A percentile compares a stretch with the other conserved stretches of the same genome.
Evolutionary conservation across 257 asterid genomes (phyloP).

Genomic region (Nyctanthes arbortristis): DNA sequence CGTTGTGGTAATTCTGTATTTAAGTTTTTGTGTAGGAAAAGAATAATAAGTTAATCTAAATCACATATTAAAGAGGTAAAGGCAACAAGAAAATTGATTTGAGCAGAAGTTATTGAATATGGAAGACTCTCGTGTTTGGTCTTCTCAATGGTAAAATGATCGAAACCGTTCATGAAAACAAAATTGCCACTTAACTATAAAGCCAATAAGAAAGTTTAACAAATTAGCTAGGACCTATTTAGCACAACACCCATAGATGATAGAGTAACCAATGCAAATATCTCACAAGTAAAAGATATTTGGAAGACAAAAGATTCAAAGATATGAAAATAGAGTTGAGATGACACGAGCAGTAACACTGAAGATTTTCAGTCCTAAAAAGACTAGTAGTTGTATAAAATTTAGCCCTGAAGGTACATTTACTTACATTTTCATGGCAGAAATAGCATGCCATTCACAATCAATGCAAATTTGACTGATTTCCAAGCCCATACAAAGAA

Average conservation of each 20-base stretch:
- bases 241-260: neutral
- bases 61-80: no score
- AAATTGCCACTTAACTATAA: no score
- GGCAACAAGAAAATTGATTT: no score
- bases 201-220: no score
- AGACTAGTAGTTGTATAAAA: neutral
- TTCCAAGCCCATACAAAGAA: conserved; percentile 31
- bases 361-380: conserved; percentile 20
- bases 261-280: neutral
- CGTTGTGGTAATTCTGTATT: no score
- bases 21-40: no score
- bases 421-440: conserved; percentile 9
- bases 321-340: neutral
- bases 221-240: neutral
- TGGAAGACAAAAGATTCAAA: neutral
- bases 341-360: conserved; percentile 14
- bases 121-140: no score
- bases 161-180: no score
- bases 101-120: no score
- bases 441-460: conserved; percentile 15
- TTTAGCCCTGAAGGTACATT: conserved; percentile 6
- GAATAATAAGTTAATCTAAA: no score
- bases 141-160: no score
- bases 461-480: conserved; percentile 30
- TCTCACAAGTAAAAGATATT: neutral